Conservation (phyloP, 352 stramenopile species). For the Phytophthora cactorum region DNA sequence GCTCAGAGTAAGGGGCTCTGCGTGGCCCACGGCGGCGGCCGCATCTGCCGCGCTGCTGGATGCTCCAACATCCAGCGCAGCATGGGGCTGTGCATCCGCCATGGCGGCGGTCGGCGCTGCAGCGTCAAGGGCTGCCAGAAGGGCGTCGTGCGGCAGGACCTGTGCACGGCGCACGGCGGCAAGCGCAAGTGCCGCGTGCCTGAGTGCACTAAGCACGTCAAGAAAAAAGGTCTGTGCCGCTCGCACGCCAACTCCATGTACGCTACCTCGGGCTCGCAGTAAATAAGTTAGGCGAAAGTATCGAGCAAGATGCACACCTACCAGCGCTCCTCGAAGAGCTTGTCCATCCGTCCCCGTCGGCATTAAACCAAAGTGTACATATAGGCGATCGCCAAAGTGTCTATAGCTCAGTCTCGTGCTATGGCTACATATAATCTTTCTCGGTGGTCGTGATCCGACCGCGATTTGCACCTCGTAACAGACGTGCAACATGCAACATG, state of each 20-base stretch:
- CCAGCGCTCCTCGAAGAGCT: neutral
- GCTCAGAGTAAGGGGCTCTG: conserved; percentile 86
- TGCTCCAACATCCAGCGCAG: conserved; percentile 89
- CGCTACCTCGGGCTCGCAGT: conserved; percentile 25
- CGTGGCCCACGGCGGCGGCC: conserved; percentile 82
- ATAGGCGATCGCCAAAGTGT: conserved; percentile 22
- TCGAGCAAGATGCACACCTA: neutral
- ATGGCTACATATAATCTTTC: neutral
- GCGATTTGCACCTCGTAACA: too few relatives aligned
- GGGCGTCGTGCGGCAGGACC: conserved; percentile 84
- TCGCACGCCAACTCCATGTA: conserved; percentile 79
- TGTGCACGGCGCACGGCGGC: conserved; percentile 88
- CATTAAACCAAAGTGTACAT: conserved; percentile 38
- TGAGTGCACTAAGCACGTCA: conserved; percentile 87
- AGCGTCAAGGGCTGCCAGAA: conserved; percentile 83
- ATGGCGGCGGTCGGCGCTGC: conserved; percentile 86
- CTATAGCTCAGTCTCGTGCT: neutral
- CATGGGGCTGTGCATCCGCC: conserved; percentile 89
- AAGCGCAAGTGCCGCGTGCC: conserved; percentile 85
- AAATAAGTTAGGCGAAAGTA: conserved; percentile 20
- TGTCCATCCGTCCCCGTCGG: conserved; percentile 4
- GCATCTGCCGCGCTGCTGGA: conserved; percentile 79
- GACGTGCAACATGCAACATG: too few relatives aligned
- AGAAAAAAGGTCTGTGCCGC: conserved; percentile 84
- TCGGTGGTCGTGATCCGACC: conserved; percentile 1